These are phyloP conservation scores for Graphilbum fragrans DNA, from an alignment of 2,329 filamentous ascomycete genomes.

Conservation along the genomic window DNA sequence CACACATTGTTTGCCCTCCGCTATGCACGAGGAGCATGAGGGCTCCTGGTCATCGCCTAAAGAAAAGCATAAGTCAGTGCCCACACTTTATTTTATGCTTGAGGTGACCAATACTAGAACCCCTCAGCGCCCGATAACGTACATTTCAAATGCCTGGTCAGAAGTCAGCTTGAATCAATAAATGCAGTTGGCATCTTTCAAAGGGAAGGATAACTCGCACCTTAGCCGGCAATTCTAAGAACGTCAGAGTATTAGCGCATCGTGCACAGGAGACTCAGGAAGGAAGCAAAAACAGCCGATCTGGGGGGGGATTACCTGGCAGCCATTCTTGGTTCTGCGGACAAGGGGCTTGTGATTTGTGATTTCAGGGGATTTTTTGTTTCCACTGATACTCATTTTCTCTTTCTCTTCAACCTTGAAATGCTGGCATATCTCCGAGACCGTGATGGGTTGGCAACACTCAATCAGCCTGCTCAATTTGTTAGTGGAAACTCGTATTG, in stretches of 20 bases:
- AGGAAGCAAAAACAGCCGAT: background rate
- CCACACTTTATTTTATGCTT: background rate
- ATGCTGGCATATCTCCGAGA: too few species aligned
- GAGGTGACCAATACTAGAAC: too few species aligned
- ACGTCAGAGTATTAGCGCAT: background rate
- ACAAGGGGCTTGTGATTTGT: background rate
- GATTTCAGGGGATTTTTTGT: background rate
- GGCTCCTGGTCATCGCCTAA: conserved; percentile 1
- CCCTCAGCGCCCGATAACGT: background rate
- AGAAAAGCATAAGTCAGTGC: background rate
- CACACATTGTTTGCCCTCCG: background rate
- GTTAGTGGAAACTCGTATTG: too few species aligned
- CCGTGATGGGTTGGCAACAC: too few species aligned
- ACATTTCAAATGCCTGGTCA: background rate
- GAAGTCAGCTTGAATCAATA: too few species aligned
- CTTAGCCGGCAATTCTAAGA: background rate
- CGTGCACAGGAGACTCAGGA: background rate
- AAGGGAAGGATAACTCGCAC: too few species aligned
- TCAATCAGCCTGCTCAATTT: too few species aligned
- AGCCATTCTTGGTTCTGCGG: background rate
- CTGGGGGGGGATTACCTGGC: background rate
- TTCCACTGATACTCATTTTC: too few species aligned
- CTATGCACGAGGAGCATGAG: background rate
- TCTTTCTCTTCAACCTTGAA: too few species aligned
- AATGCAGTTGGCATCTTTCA: too few species aligned